Base-by-base conservation (phyloP, 176 grass and related monocot species). In the Triticum dicoccoides region DNA sequence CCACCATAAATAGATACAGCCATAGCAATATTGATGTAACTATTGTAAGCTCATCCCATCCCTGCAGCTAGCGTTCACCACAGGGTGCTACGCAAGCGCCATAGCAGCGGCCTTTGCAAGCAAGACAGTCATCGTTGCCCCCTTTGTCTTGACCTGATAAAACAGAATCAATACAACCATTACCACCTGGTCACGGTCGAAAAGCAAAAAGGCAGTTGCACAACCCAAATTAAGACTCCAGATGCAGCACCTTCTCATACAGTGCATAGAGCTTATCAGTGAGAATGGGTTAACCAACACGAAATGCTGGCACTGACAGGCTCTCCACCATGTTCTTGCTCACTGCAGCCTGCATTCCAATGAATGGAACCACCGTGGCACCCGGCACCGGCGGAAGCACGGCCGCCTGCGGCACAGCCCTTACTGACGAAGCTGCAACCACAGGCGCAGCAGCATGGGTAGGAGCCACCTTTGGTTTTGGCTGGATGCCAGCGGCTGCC, bases 281-380 rank as follows among this genome's bases (percentile, higher is more conserved):
- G 13, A 87, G 62, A 69, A 97, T 73, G 9, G 97, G 97, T 69
- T 91, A 99, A 5, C 97, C 97, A 5, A 99, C 94, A 6, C 92
- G 80, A 80, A 97, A 99, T 83, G 89, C 70, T 1, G 97, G 97
- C 61, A 99, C 92, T 5, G 90, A 84, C 38, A 99, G 86, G 80
- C 90, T 99, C 83, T 92, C 97, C 80, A 94, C 78, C 97, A 99
- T 99, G 92, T 99, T 99, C 87, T 96, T 99, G 82, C 90, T 94
- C 84, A 99, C 92, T 8, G 90, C 97, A 13, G 81, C 85, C 77
- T 94, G 97, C 97, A 96, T 93, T 4, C 90, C 77, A 11, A 92
- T 97, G 85, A 99, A 99, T 45, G 94, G 92, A 78, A 94, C 97
- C 61, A 96, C 83, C 0, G 86, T 96, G 3, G 94, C 88, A 34